phyloP scores from a whole-genome alignment of 192 early-diverging fungal species.

The Powellomyces hirtus region DNA sequence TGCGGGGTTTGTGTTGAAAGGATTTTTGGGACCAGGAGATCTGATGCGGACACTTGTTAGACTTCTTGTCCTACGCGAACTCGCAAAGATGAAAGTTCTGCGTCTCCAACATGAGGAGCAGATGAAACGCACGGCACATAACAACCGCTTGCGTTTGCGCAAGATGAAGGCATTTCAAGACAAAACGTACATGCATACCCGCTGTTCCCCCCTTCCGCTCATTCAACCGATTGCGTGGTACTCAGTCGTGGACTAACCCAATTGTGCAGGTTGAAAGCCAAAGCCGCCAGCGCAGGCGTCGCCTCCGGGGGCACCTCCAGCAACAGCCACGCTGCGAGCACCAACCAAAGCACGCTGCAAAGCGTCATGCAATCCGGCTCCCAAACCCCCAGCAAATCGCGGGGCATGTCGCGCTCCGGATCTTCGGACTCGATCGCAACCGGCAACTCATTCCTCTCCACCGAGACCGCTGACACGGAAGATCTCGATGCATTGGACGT shows the following conservation, averaged over 20 bases:
- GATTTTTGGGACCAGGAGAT: not conserved
- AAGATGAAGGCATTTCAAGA: conserved; percentile 12
- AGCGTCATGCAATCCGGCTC: not conserved
- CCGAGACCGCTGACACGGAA: conserved; percentile 1
- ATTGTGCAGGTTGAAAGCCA: conserved; percentile 1
- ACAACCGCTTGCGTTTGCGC: conserved; percentile 16
- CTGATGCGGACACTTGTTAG: not conserved
- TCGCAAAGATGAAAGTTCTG: conserved; percentile 7
- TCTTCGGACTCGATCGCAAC: conserved; percentile 11
- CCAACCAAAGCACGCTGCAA: conserved; percentile 1
- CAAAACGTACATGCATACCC: conserved; percentile 10
- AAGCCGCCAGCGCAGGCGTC: not conserved
- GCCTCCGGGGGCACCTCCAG: conserved; percentile 1
- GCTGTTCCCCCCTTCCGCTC: not conserved
- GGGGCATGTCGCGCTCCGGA: conserved; percentile 2
- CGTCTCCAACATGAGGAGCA: not conserved
- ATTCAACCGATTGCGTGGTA: no score
- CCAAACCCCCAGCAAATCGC: conserved; percentile 10
- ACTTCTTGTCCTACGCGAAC: conserved; percentile 7
- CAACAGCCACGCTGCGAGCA: not conserved
- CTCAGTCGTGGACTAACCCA: no score
- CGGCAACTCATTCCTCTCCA: conserved; percentile 4
- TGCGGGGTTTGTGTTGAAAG: no score
- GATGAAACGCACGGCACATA: conserved; percentile 9
- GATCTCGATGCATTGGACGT: conserved; percentile 11